Evolutionary conservation across 306 rosid species (phyloP).

Genomic region (Malus domestica): DNA sequence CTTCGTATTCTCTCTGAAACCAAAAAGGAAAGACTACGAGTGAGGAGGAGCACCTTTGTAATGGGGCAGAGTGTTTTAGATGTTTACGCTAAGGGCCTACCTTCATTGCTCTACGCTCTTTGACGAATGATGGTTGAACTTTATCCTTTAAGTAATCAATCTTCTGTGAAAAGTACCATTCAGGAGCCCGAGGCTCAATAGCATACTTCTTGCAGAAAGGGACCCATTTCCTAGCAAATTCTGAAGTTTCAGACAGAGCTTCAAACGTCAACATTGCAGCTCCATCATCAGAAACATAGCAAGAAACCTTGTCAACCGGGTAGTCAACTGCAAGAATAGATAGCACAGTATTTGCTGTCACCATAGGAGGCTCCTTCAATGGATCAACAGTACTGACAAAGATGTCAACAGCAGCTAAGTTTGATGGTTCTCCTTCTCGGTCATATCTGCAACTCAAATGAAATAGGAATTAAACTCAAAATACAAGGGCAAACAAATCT

Average conservation of each 20-base stretch:
- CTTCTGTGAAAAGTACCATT: conserved; percentile 93
- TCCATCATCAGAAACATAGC: conserved; percentile 97
- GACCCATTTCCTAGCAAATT: conserved; percentile 91
- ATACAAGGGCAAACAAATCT: background rate
- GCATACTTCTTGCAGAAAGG: conserved; percentile 75
- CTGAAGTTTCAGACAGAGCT: conserved; percentile 88
- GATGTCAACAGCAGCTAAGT: conserved; percentile 87
- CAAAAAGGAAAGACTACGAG: conserved; percentile 5
- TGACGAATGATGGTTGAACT: conserved; percentile 87
- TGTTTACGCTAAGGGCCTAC: conserved; percentile 27
- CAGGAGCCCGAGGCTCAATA: conserved; percentile 98
- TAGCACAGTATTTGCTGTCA: conserved; percentile 90
- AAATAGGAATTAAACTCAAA: conserved; percentile 15
- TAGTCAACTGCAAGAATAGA: conserved; percentile 96
- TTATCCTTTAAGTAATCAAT: conserved; percentile 94
- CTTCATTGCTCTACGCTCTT: conserved; percentile 98
- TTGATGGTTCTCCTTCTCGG: conserved; percentile 88
- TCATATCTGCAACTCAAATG: conserved; percentile 65
- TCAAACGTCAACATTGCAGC: conserved; percentile 98
- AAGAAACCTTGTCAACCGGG: conserved; percentile 95
- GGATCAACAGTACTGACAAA: conserved; percentile 98
- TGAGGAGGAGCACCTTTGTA: conserved; percentile 6
- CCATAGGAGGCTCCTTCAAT: conserved; percentile 93
- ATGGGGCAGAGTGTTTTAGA: background rate
- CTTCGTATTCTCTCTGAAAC: conserved; percentile 89